phyloP scores from a whole-genome alignment of 768 basidiomycete species.

The Nidula microcarpa region DNA sequence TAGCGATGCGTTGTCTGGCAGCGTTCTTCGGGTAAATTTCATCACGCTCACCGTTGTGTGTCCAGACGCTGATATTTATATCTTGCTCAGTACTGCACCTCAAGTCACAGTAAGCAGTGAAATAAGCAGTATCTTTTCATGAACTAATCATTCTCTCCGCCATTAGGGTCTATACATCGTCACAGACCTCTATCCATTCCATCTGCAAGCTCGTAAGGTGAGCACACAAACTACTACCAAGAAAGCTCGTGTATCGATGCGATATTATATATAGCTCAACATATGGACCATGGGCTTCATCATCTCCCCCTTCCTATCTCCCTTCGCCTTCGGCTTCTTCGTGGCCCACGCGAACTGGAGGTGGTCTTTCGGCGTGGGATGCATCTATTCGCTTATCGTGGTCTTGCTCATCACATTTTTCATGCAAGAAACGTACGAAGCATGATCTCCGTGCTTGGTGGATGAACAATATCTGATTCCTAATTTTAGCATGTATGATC shows the following conservation, averaged over 20 bases:
- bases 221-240: too few species aligned
- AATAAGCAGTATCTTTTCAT: not conserved
- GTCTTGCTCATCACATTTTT: constrained; percentile 55
- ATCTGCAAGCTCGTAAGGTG: constrained; percentile 64
- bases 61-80: not conserved
- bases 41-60: not conserved
- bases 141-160: constrained; percentile 1
- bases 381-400: constrained; percentile 53
- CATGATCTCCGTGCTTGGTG: constrained; percentile 23
- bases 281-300: constrained; percentile 61
- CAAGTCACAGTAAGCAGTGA: constrained; percentile 54
- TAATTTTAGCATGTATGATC: constrained; percentile 48
- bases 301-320: constrained; percentile 59
- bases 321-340: constrained; percentile 66
- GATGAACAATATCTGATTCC: constrained; percentile 36
- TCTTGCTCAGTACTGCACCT: constrained; percentile 40
- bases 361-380: constrained; percentile 67
- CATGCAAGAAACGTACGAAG: constrained; percentile 61
- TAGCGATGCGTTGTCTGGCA: constrained; percentile 56
- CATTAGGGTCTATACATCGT: constrained; percentile 56
- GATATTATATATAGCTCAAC: constrained; percentile 31
- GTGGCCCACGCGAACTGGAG: constrained; percentile 57
- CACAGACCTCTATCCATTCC: constrained; percentile 66
- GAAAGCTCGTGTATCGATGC: not conserved
- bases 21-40: constrained; percentile 47